Conservation (phyloP, 768 basidiomycete genomes). For the Tephrocybe sp. region DNA sequence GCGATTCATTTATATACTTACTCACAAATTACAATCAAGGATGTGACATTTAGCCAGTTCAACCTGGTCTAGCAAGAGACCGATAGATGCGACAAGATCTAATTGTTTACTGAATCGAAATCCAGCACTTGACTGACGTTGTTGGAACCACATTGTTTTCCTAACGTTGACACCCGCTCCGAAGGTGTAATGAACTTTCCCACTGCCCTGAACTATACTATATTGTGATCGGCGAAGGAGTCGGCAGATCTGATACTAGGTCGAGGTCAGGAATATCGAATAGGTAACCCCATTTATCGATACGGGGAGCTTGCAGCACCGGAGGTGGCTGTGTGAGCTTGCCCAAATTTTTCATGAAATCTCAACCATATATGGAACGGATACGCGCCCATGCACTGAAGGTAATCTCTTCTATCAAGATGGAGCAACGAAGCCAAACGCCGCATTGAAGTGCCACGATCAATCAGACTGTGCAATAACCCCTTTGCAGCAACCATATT, state of each 20-base stretch:
- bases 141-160: not conserved
- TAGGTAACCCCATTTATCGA: slow-evolving; percentile 18
- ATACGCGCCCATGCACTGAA: slow-evolving; percentile 5
- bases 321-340: slow-evolving; percentile 17
- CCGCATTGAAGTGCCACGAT: slow-evolving; percentile 22
- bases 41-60: no score
- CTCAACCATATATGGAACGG: not conserved
- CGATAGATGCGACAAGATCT: no score
- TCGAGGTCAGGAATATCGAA: slow-evolving; percentile 6
- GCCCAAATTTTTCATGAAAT: slow-evolving; percentile 11
- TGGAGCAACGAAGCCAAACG: slow-evolving; percentile 31
- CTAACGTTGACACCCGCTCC: slow-evolving; percentile 1
- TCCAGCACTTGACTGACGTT: not conserved
- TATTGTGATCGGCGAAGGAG: slow-evolving; percentile 11
- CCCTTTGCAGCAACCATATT: slow-evolving; percentile 1
- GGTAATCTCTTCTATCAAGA: slow-evolving; percentile 5
- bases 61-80: no score
- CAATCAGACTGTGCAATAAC: slow-evolving; percentile 6
- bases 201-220: slow-evolving; percentile 10
- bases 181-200: slow-evolving; percentile 3
- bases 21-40: no score
- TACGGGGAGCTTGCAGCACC: slow-evolving; percentile 20
- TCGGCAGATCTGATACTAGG: slow-evolving; percentile 18
- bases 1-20: no score
- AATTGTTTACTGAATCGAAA: no score